phyloP scores from a whole-genome alignment of 2,329 filamentous ascomycete species.

The Pseudocercospora pini-densiflorae region DNA sequence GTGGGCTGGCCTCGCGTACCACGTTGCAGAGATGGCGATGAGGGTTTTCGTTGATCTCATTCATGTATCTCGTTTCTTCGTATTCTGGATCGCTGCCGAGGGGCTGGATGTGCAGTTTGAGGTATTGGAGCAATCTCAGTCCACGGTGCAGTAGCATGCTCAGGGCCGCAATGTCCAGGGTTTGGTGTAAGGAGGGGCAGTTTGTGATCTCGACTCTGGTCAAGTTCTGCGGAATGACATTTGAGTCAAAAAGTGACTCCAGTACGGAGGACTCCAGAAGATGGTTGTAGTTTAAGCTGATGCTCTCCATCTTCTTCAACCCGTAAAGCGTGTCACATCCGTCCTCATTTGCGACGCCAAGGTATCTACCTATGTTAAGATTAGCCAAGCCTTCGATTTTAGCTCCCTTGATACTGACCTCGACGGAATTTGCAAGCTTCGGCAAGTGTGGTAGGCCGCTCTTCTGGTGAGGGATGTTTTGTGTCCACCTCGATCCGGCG shows the following conservation, averaged over 20 bases:
- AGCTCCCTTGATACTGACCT: not conserved
- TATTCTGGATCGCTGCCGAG: not conserved
- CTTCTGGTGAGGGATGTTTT: not conserved
- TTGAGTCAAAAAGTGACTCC: conserved; percentile 23
- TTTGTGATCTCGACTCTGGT: conserved; percentile 29
- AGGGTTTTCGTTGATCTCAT: conserved; percentile 22
- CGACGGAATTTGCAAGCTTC: not conserved
- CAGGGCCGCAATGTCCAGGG: conserved; percentile 14
- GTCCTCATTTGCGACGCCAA: not conserved
- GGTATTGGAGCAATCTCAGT: conserved; percentile 23
- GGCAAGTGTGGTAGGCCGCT: conserved; percentile 5
- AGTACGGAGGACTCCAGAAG: conserved; percentile 13
- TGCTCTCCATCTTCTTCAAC: conserved; percentile 24
- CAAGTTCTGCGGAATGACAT: conserved; percentile 25
- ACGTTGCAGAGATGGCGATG: conserved; percentile 31
- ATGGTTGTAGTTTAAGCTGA: conserved; percentile 20
- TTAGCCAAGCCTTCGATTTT: not conserved
- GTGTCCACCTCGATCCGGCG: conserved; percentile 20
- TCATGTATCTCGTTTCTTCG: conserved; percentile 7
- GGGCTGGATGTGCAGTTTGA: conserved; percentile 26
- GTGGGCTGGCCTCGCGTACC: conserved; percentile 23
- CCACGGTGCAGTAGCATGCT: conserved; percentile 25
- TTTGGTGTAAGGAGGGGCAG: conserved; percentile 21
- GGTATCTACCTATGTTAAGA: not conserved
- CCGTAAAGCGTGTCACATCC: conserved; percentile 17